These are phyloP conservation scores for Filobasidium wieringae DNA, from an alignment of 768 basidiomycete genomes.

Conservation along the genomic window DNA sequence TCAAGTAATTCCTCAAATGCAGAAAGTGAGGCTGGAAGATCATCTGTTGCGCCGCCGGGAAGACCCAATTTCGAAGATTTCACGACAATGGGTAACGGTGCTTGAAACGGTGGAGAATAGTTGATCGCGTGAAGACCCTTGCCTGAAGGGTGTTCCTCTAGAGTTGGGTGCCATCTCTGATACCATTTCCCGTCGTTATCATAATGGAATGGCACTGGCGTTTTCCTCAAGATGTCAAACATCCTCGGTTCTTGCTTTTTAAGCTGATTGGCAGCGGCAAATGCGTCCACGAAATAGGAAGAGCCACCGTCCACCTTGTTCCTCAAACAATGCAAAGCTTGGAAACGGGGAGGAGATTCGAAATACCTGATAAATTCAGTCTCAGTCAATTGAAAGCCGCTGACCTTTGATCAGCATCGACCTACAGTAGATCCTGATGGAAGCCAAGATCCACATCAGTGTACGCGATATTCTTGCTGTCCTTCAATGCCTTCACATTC, in stretches of 20 bases:
- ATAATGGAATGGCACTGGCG: slow-evolving; percentile 77
- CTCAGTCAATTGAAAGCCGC: not conserved
- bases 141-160: slow-evolving; percentile 46
- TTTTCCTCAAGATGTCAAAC: slow-evolving; percentile 51
- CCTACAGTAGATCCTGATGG: slow-evolving; percentile 86
- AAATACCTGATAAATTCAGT: slow-evolving; percentile 55
- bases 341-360: slow-evolving; percentile 78
- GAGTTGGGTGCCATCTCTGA: slow-evolving; percentile 58
- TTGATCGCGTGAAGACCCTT: slow-evolving; percentile 57
- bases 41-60: slow-evolving; percentile 1
- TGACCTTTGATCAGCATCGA: slow-evolving; percentile 10
- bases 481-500: slow-evolving; percentile 63
- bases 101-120: slow-evolving; percentile 93
- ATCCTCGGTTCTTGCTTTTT: slow-evolving; percentile 44
- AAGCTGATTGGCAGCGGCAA: slow-evolving; percentile 53
- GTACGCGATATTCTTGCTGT: slow-evolving; percentile 86
- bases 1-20: slow-evolving; percentile 54
- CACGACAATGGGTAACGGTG: slow-evolving; percentile 52
- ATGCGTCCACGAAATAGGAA: slow-evolving; percentile 76
- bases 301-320: slow-evolving; percentile 71
- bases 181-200: slow-evolving; percentile 80
- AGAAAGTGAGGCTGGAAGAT: slow-evolving; percentile 44
- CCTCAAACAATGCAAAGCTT: slow-evolving; percentile 79
- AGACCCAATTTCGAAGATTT: not conserved
- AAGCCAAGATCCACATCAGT: slow-evolving; percentile 77